These are phyloP conservation scores for Emmonsiellopsis sp. DNA, from an alignment of 2,329 filamentous ascomycete species.

Conservation along the genomic window DNA sequence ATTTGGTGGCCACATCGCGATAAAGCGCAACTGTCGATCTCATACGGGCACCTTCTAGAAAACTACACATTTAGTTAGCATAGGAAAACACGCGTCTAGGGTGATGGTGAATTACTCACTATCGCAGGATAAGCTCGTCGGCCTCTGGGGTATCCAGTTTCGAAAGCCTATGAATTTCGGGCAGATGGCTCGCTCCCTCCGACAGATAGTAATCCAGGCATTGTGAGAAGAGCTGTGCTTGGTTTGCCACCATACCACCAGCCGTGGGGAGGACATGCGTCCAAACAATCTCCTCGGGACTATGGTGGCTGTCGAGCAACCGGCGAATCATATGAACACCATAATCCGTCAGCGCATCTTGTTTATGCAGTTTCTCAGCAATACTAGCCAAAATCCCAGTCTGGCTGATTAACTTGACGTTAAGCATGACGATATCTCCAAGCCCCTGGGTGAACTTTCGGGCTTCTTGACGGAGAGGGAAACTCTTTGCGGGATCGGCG, in stretches of 20 bases:
- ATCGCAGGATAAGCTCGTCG: slow-evolving; percentile 42
- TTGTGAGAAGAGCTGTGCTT: slow-evolving; percentile 49
- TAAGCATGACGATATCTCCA: slow-evolving; percentile 28
- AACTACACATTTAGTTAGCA: slow-evolving; percentile 17
- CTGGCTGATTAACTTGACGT: slow-evolving; percentile 30
- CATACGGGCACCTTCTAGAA: slow-evolving; percentile 32
- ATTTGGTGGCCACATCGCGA: slow-evolving; percentile 24
- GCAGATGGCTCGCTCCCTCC: slow-evolving; percentile 38
- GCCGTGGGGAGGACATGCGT: slow-evolving; percentile 50
- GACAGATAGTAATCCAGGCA: slow-evolving; percentile 49
- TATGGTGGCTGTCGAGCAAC: slow-evolving; percentile 38
- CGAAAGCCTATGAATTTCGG: slow-evolving; percentile 40
- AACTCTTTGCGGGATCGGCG: slow-evolving; percentile 38
- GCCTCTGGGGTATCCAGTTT: slow-evolving; percentile 34
- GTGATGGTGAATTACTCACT: slow-evolving; percentile 24
- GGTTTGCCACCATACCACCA: slow-evolving; percentile 47
- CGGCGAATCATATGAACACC: slow-evolving; percentile 48
- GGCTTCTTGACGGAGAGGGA: slow-evolving; percentile 36
- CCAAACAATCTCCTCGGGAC: slow-evolving; percentile 44
- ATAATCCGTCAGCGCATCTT: slow-evolving; percentile 38
- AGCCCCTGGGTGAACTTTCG: slow-evolving; percentile 30
- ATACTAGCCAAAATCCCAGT: slow-evolving; percentile 23
- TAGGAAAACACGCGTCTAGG: background rate
- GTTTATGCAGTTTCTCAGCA: slow-evolving; percentile 17
- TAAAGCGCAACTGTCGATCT: slow-evolving; percentile 28